phyloP scores from a whole-genome alignment of 2,329 filamentous ascomycete species.

The Xylariaceae sp. region DNA sequence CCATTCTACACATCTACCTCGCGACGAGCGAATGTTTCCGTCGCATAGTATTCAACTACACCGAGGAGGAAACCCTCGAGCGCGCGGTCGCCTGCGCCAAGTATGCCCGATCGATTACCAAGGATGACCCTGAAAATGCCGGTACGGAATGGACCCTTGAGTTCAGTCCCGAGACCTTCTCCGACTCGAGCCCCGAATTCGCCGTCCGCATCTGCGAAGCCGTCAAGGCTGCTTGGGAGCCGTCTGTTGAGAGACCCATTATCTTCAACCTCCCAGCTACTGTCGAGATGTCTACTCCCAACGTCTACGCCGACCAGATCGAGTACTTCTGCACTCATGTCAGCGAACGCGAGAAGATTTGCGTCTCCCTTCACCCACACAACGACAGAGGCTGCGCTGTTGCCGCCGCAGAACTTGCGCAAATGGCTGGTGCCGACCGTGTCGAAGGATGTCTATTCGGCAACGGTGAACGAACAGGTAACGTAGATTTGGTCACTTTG shows the following conservation, averaged over 20 bases:
- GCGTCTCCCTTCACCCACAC: conserved; percentile 86
- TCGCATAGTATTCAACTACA: conserved; percentile 81
- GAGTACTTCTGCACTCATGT: conserved; percentile 92
- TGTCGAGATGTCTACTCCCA: conserved; percentile 90
- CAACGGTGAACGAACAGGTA: conserved; percentile 92
- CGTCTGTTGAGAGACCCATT: conserved; percentile 70
- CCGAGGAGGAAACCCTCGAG: conserved; percentile 73
- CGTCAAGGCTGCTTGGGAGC: conserved; percentile 90
- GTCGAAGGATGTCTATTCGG: conserved; percentile 93
- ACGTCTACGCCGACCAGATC: conserved; percentile 92
- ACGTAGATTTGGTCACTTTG: conserved; percentile 89
- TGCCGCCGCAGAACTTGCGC: conserved; percentile 83
- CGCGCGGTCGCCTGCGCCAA: conserved; percentile 82
- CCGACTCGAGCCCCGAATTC: conserved; percentile 81
- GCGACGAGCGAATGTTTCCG: conserved; percentile 96
- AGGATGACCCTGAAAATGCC: conserved; percentile 58
- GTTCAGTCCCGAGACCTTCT: conserved; percentile 85
- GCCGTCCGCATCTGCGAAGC: conserved; percentile 81
- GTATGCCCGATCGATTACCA: conserved; percentile 83
- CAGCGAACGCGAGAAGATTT: conserved; percentile 76
- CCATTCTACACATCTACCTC: conserved; percentile 90
- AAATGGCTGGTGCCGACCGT: conserved; percentile 93
- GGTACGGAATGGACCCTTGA: conserved; percentile 70
- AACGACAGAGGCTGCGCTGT: conserved; percentile 90
- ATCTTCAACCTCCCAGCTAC: conserved; percentile 98